Evolutionary conservation across 1,139 yeast genomes (phyloP).

Genomic region (Blastobotrys elegans): DNA sequence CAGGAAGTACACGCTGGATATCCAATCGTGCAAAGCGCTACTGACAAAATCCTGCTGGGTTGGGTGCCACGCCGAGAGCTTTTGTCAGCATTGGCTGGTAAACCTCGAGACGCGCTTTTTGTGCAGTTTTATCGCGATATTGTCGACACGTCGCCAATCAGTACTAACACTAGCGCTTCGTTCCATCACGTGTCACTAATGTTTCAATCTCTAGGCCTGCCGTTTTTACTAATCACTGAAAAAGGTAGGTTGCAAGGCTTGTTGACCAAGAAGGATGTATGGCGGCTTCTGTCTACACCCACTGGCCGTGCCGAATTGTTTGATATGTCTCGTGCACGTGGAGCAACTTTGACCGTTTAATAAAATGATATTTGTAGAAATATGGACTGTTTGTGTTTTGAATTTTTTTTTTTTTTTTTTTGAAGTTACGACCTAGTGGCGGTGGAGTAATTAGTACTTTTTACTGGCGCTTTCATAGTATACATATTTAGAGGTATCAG

Average conservation of each 20-base stretch:
- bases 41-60: slow-evolving; percentile 36
- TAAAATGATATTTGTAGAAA: too few relatives aligned
- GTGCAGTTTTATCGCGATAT: slow-evolving; percentile 20
- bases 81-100: slow-evolving; percentile 17
- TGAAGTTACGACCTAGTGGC: too few relatives aligned
- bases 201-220: slow-evolving; percentile 50
- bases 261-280: slow-evolving; percentile 64
- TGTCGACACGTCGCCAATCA: slow-evolving; percentile 32
- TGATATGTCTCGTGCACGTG: background rate
- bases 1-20: slow-evolving; percentile 34
- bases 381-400: too few relatives aligned
- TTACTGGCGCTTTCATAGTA: too few relatives aligned
- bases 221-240: slow-evolving; percentile 47
- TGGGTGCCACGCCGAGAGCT: slow-evolving; percentile 37
- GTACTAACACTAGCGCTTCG: slow-evolving; percentile 28
- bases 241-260: slow-evolving; percentile 42
- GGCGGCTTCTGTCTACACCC: slow-evolving; percentile 39
- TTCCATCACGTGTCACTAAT: slow-evolving; percentile 46
- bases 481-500: too few relatives aligned
- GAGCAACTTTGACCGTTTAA: too few relatives aligned
- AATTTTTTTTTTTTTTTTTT: too few relatives aligned
- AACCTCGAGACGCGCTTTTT: slow-evolving; percentile 6
- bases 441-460: too few relatives aligned
- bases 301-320: slow-evolving; percentile 5
- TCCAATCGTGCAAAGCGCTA: slow-evolving; percentile 37